These are phyloP conservation scores for Alternaria longipes DNA, from an alignment of 2,329 filamentous ascomycete genomes.

Conservation along the genomic window DNA sequence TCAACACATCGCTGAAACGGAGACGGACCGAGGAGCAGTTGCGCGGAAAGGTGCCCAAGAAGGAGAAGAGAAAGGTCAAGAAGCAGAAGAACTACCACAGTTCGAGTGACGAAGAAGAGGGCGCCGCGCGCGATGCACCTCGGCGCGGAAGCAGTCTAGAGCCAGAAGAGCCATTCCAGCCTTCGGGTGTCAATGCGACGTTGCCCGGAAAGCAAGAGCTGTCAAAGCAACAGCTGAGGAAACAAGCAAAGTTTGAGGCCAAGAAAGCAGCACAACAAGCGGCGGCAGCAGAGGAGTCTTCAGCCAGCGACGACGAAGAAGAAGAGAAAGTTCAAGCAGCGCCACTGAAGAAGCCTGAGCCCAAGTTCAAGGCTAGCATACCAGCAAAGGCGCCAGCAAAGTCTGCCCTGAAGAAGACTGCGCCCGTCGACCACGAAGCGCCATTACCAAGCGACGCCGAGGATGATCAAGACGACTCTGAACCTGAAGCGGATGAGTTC, in stretches of 20 bases:
- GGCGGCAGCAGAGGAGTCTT: conserved; percentile 20
- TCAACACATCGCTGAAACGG: conserved; percentile 59
- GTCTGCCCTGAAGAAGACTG: conserved; percentile 38
- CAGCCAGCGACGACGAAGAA: conserved; percentile 20
- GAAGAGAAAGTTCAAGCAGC: conserved; percentile 7
- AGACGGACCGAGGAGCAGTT: conserved; percentile 69
- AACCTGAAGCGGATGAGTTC: conserved; percentile 50
- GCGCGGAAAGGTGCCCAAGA: conserved; percentile 62
- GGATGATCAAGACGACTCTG: conserved; percentile 24
- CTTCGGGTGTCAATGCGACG: conserved; percentile 36
- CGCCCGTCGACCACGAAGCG: conserved; percentile 41
- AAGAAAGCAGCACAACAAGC: conserved; percentile 27
- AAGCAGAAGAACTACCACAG: conserved; percentile 72
- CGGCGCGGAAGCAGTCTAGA: conserved; percentile 26
- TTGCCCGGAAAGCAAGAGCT: conserved; percentile 18
- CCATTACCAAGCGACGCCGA: conserved; percentile 38
- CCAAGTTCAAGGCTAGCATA: conserved; percentile 34
- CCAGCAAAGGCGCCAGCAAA: conserved; percentile 26
- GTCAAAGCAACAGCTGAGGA: conserved; percentile 29
- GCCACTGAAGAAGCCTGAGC: conserved; percentile 27
- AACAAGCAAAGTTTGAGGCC: conserved; percentile 26
- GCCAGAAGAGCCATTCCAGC: conserved; percentile 41
- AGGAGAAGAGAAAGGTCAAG: conserved; percentile 67
- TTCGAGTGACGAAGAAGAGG: conserved; percentile 66
- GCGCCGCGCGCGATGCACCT: conserved; percentile 43